These are phyloP conservation scores for Tilletia setariae DNA, from an alignment of 1,284 basidiomycete genomes.

Conservation along the genomic window DNA sequence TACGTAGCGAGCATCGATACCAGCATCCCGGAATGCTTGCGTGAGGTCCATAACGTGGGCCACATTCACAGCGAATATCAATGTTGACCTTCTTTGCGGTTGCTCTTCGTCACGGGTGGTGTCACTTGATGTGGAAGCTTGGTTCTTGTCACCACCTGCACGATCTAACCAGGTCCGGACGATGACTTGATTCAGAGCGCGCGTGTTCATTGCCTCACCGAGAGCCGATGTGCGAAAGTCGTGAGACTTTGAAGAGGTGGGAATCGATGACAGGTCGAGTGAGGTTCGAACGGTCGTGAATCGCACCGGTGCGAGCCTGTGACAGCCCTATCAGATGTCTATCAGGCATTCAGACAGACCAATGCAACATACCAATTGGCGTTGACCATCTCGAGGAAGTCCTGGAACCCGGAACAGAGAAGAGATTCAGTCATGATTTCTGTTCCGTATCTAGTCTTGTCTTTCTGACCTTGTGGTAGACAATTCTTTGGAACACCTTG, in stretches of 20 bases:
- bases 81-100: constrained; percentile 70
- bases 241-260: constrained; percentile 20
- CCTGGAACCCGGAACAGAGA: not conserved
- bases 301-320: constrained; percentile 48
- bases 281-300: constrained; percentile 49
- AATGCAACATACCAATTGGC: constrained; percentile 70
- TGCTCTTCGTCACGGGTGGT: not conserved
- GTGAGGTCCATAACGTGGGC: constrained; percentile 78
- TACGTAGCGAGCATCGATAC: constrained; percentile 80
- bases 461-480: constrained; percentile 75
- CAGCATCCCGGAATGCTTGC: constrained; percentile 68
- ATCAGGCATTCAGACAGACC: not conserved
- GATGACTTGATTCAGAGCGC: constrained; percentile 42
- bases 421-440: not conserved
- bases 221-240: constrained; percentile 43
- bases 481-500: constrained; percentile 83
- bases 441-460: not conserved
- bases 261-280: constrained; percentile 39
- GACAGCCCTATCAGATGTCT: not conserved
- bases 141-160: constrained; percentile 21
- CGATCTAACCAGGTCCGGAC: constrained; percentile 47
- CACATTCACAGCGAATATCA: constrained; percentile 86
- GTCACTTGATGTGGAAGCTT: constrained; percentile 9
- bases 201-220: constrained; percentile 42
- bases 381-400: constrained; percentile 70